Evolutionary conservation across 805 yeast species (phyloP), one percentile per base, ranked within the genome.

Genomic region (Ogataea haglerorum): DNA sequence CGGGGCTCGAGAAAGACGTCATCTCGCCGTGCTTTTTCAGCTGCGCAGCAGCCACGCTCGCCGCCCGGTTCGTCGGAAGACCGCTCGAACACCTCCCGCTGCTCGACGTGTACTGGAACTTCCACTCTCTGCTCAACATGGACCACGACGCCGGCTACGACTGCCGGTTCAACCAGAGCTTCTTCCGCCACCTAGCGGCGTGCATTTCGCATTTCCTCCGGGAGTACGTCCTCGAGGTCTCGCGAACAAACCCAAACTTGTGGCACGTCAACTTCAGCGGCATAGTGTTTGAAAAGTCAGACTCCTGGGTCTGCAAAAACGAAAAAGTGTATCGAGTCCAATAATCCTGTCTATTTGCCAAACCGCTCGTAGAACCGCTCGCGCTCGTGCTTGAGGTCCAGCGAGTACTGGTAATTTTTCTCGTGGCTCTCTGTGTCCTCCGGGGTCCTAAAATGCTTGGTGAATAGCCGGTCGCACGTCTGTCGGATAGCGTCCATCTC

Each of bases 11-110:
- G 57, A 77, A 72, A 42, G 93, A 85, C 49, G 64, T 84, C 53
- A 75, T 78, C 19, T 74, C 84, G 0, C 74, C 79, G 4, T 70
- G 75, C 8, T 60, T 82, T 38, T 70, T 82, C 49, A 79, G 76
- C 21, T 65, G 73, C 14, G 69, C 77, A 18, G 75, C 78, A 6
- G 70, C 69, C 30, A 63, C 64, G 4, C 46, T 80, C 32, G 45
- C 67, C 5, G 53, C 58, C 32, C 19, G 42, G 24, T 32, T 32
- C n/a, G 27, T 38, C 6, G 36, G 37, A 3, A 14, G 21, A 3
- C 19, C 37, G 6, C 22, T 38, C 14, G 42, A 38, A 13, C 43
- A 49, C 1, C 42, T 43, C 10, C 65, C 76, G 0, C 67, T 71
- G 1, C 46, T 57, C 6, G 51, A 57, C 10, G 54, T 56, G 13